Percentiles rank a stretch among this genome's conserved stretches.
Evolutionary conservation across 306 rosid species (phyloP).

Genomic region (Cicer bijugum): DNA sequence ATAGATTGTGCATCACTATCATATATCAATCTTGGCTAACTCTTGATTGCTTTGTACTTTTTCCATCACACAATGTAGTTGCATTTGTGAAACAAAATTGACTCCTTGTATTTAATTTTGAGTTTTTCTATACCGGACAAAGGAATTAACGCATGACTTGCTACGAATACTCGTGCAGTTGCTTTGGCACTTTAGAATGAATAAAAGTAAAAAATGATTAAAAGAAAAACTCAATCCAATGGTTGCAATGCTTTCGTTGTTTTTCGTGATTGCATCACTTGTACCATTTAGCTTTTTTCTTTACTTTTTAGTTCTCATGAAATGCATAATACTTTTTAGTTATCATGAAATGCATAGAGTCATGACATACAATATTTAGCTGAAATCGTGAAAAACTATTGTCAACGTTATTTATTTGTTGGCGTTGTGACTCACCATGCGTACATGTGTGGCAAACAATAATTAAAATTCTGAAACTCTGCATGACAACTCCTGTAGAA

Average conservation of each 20-base stretch:
- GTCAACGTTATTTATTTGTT: conserved; percentile 10
- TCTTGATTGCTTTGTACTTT: conserved; percentile 25
- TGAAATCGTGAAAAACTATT: conserved; percentile 7
- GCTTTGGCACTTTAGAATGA: too few relatives aligned
- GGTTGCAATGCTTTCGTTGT: too few relatives aligned
- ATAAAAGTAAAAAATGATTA: too few relatives aligned
- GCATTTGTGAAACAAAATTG: conserved; percentile 33
- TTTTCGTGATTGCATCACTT: too few relatives aligned
- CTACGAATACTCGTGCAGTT: too few relatives aligned
- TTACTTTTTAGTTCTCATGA: too few relatives aligned
- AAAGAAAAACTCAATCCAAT: too few relatives aligned
- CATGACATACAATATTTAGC: conserved; percentile 34
- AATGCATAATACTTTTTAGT: neutral
- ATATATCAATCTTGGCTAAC: conserved; percentile 33
- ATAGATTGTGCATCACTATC: conserved; percentile 27
- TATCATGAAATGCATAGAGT: conserved; percentile 11
- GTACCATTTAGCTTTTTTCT: too few relatives aligned
- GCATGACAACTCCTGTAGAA: conserved; percentile 2
- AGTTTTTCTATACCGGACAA: neutral
- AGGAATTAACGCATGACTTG: too few relatives aligned
- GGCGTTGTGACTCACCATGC: conserved; percentile 22
- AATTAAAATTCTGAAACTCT: conserved; percentile 26
- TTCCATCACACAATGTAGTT: conserved; percentile 18
- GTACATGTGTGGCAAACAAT: neutral
- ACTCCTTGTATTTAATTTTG: conserved; percentile 5